Evolutionary conservation across 192 early-diverging fungal genomes (phyloP).

Genomic region (Rhizoclosmatium sp.): DNA sequence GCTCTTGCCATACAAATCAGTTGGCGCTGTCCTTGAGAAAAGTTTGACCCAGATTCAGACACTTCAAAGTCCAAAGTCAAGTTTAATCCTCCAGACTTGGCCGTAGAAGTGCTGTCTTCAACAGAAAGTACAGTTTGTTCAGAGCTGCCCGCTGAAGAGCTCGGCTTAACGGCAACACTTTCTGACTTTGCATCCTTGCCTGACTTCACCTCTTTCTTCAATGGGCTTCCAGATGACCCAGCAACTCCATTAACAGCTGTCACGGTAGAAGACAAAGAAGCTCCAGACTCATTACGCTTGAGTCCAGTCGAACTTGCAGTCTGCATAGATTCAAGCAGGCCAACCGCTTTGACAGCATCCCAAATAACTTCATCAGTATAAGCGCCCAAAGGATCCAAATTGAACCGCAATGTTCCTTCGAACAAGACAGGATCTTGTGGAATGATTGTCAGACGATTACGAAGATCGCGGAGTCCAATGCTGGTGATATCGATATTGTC

Average conservation of each 20-base stretch:
- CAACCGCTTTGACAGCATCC: conserved; percentile 68
- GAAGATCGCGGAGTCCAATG: conserved; percentile 6
- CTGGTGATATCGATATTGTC: conserved; percentile 53
- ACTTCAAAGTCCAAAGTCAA: conserved; percentile 78
- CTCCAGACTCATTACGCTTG: conserved; percentile 34
- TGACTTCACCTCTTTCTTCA: not conserved
- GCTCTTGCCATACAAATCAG: conserved; percentile 82
- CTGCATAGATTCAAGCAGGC: conserved; percentile 44
- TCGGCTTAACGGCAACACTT: no score
- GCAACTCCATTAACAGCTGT: no score
- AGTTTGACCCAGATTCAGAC: conserved; percentile 69
- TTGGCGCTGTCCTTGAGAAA: conserved; percentile 61
- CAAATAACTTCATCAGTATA: conserved; percentile 63
- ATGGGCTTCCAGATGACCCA: not conserved
- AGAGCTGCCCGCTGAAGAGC: no score
- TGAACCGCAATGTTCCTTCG: conserved; percentile 33
- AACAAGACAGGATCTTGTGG: not conserved
- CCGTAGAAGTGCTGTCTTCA: conserved; percentile 75
- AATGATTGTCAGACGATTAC: not conserved
- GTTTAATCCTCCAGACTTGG: conserved; percentile 57
- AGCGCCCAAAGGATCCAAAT: conserved; percentile 15
- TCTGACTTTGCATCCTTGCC: no score
- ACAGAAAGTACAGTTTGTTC: conserved; percentile 40
- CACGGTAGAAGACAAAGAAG: no score
- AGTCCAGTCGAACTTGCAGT: not conserved